Conservation (phyloP, 2,329 filamentous ascomycete genomes). For the Elsinoe fawcettii region DNA sequence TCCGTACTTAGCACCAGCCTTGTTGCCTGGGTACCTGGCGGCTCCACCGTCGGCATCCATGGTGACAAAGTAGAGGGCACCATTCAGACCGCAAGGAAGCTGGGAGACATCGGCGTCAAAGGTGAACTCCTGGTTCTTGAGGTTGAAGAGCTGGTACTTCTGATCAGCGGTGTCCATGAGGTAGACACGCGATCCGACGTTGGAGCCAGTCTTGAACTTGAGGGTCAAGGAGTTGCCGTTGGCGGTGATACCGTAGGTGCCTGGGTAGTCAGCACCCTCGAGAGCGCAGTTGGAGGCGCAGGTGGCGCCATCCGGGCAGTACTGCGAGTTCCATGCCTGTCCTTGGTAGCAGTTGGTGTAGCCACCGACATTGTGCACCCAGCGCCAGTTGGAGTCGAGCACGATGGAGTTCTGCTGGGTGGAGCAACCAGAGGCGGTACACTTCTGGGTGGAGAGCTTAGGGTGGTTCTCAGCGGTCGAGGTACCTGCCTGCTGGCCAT, state of each 20-base stretch:
- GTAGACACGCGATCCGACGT: conserved; percentile 37
- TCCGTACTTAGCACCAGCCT: conserved; percentile 49
- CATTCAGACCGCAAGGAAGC: conserved; percentile 63
- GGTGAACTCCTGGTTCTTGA: conserved; percentile 61
- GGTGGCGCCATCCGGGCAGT: conserved; percentile 32
- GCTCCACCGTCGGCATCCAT: conserved; percentile 57
- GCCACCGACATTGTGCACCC: conserved; percentile 38
- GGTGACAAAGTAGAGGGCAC: conserved; percentile 58
- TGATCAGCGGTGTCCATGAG: conserved; percentile 43
- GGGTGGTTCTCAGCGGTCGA: conserved; percentile 36
- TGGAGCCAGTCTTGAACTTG: conserved; percentile 50
- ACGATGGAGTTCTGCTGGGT: conserved; percentile 31
- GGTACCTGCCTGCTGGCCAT: conserved; percentile 37
- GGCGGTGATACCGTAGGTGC: conserved; percentile 44
- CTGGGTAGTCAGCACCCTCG: conserved; percentile 37
- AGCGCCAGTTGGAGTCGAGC: conserved; percentile 46
- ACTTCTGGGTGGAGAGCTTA: conserved; percentile 33
- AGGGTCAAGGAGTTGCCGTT: conserved; percentile 46
- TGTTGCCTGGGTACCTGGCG: conserved; percentile 32
- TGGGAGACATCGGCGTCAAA: conserved; percentile 65
- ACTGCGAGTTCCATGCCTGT: conserved; percentile 36
- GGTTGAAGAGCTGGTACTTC: conserved; percentile 58
- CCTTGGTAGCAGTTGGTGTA: conserved; percentile 44
- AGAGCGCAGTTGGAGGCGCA: conserved; percentile 37
- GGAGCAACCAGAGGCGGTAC: conserved; percentile 35